Conservation (phyloP, 2,329 filamentous ascomycete species). For the Apiospora phragmitis region DNA sequence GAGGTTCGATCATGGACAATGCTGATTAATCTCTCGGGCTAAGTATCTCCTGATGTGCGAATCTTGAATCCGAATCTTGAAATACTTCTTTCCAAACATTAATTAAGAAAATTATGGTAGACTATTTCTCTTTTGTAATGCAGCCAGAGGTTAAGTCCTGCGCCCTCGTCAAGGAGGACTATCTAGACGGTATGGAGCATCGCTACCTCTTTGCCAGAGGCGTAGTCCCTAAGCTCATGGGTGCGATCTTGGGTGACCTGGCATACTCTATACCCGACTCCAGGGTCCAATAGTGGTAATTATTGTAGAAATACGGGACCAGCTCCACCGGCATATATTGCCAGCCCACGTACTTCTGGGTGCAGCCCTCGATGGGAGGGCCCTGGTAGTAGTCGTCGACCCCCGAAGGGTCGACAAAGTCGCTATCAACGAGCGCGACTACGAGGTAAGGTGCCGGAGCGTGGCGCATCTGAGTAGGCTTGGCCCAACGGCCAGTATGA, state of each 20-base stretch:
- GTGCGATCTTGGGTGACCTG: neutral
- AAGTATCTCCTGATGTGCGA: too few species aligned
- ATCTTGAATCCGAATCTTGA: too few species aligned
- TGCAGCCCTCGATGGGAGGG: neutral
- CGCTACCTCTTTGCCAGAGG: neutral
- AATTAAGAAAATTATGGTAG: too few species aligned
- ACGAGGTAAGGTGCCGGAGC: neutral
- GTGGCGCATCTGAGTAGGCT: neutral
- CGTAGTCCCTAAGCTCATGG: neutral
- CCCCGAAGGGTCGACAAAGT: neutral
- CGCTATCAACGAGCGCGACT: neutral
- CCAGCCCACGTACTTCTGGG: neutral
- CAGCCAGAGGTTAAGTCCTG: too few species aligned
- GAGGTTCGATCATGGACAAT: too few species aligned
- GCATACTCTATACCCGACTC: neutral
- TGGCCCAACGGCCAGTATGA: constrained; percentile 25
- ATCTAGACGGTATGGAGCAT: neutral
- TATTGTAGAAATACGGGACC: neutral
- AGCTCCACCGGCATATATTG: neutral
- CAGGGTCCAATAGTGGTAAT: neutral
- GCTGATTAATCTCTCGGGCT: too few species aligned
- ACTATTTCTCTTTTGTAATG: too few species aligned
- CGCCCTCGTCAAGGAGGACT: neutral
- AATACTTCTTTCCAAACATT: too few species aligned
- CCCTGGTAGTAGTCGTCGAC: neutral